Conservation (phyloP, 768 basidiomycete species). For the Kwoniella dejecticola region DNA sequence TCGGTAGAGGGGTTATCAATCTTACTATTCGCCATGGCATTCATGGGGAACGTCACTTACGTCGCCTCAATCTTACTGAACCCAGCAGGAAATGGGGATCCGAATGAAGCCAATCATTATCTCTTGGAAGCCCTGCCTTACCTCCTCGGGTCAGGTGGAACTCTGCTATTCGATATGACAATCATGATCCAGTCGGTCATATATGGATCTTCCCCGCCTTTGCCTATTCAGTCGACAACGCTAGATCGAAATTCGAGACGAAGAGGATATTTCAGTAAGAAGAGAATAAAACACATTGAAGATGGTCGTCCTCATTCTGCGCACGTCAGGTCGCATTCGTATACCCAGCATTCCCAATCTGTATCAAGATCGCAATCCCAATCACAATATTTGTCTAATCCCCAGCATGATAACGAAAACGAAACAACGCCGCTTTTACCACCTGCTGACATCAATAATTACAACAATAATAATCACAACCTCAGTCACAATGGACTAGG, state of each 20-base stretch:
- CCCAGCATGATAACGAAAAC: not conserved
- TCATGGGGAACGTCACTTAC: slow-evolving; percentile 90
- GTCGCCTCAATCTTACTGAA: slow-evolving; percentile 85
- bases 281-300: slow-evolving; percentile 29
- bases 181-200: slow-evolving; percentile 83
- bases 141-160: slow-evolving; percentile 87
- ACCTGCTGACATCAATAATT: not conserved
- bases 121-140: slow-evolving; percentile 86
- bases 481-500: slow-evolving; percentile 6
- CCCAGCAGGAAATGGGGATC: slow-evolving; percentile 58
- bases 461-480: no score
- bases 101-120: slow-evolving; percentile 66
- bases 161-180: slow-evolving; percentile 86
- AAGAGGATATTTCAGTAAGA: slow-evolving; percentile 5
- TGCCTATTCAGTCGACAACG: slow-evolving; percentile 6
- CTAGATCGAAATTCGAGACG: slow-evolving; percentile 12
- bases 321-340: not conserved
- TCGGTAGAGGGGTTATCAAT: slow-evolving; percentile 96
- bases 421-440: slow-evolving; percentile 3
- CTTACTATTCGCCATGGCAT: slow-evolving; percentile 89
- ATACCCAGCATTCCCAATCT: slow-evolving; percentile 2
- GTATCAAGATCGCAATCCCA: not conserved
- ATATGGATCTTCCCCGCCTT: slow-evolving; percentile 60
- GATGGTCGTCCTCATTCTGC: slow-evolving; percentile 25
- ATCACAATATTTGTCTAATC: not conserved